Base-by-base conservation (phyloP, 2,329 filamentous ascomycete genomes). In the Arthrobotrys conoides region DNA sequence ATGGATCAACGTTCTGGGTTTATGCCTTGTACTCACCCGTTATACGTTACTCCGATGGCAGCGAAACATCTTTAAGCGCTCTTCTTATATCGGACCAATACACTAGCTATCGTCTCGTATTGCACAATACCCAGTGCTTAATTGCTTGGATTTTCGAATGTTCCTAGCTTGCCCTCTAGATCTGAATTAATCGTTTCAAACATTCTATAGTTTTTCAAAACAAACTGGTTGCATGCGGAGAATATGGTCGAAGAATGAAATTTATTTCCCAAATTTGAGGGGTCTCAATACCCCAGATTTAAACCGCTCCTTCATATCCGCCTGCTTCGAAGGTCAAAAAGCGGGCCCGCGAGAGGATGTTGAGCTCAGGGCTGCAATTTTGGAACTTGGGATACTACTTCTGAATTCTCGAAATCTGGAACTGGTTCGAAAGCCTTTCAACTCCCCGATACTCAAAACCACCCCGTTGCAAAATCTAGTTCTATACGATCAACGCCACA, bases 341-440 rank as follows among this genome's bases (percentile, higher is more conserved):
- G 36, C 2, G 36, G 10, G 36, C 3, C 36, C 36, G 2, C 36
- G 14, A 41, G 36, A 12, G 10, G 36, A 41, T 10, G 27, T 30
- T 30, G 27, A 30, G 6, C 59, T 81, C 5, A 79, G 78, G n/a
- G 49, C 66, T 12, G 71, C 80, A 12, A 68, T 82, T 8, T 61
- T 82, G 9, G 81, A 82, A 44, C 73, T 82, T 30, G 81, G 81
- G 4, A 82, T 82, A 12, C 51, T 82, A 8, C 67, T n/a, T n/a
- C n/a, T n/a, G n/a, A n/a, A n/a, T 82, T 9, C 70, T 82, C 5
- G 81, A 82, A 55, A 80, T 82, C 53, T 82, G 81, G 80, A 76
- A 82, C 33, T 71, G 80, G n/a, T n/a, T n/a, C n/a, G 24, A 67
- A 66, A 64, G 78, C 79, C 0, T 64, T 81, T 8, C 79, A 81